Conservation (phyloP, 176 grass and related monocot genomes). For the Carex littledalei region DNA sequence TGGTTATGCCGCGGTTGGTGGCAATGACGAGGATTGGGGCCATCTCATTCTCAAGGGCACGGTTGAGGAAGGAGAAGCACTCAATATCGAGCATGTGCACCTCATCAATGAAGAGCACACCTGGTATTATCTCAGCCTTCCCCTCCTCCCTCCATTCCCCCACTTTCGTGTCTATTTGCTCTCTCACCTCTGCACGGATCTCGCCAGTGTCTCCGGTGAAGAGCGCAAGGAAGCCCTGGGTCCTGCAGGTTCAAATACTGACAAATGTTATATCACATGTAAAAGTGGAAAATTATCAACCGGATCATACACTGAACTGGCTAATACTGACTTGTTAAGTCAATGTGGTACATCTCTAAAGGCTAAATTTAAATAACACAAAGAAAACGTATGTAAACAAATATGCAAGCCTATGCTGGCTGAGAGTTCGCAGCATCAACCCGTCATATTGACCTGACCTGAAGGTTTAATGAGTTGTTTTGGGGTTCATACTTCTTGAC, state of each 20-base stretch:
- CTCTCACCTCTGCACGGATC: conserved; percentile 81
- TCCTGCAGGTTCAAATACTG: conserved; percentile 41
- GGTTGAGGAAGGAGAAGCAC: conserved; percentile 92
- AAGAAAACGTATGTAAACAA: background rate
- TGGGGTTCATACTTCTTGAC: background rate
- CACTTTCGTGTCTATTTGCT: conserved; percentile 90
- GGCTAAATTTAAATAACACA: background rate
- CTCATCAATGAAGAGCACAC: conserved; percentile 91
- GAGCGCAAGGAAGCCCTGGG: conserved; percentile 89
- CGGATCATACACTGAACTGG: background rate
- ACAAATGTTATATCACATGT: conserved; percentile 4
- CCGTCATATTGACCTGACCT: background rate
- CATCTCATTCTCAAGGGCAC: conserved; percentile 87
- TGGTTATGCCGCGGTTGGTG: conserved; percentile 80
- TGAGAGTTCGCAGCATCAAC: background rate
- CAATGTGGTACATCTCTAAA: background rate
- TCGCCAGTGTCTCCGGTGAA: conserved; percentile 98
- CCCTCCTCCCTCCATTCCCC: conserved; percentile 96
- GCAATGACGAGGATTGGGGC: conserved; percentile 83
- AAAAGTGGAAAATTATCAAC: background rate
- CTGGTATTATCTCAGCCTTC: conserved; percentile 88
- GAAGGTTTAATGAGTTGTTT: background rate
- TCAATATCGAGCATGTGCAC: conserved; percentile 98
- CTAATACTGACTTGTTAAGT: background rate
- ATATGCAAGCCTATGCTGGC: background rate